Conservation (phyloP, 495 filamentous ascomycete species). For the Talaromyces nanjingensis region DNA sequence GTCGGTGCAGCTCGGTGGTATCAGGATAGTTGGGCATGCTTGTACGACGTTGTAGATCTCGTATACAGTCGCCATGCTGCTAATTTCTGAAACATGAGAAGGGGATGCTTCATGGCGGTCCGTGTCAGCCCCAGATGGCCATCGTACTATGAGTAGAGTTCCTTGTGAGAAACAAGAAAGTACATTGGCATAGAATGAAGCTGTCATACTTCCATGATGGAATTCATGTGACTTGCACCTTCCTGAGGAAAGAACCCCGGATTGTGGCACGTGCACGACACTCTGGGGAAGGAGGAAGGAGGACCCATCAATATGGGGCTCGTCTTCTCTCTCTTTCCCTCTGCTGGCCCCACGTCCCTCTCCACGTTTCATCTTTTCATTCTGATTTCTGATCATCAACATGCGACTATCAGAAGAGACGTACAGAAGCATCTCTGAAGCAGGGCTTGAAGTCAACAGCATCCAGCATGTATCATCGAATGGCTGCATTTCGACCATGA, state of each 20-base stretch:
- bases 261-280: conserved; percentile 2
- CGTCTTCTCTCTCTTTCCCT: neutral
- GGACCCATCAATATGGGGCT: neutral
- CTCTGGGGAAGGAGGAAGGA: neutral
- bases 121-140: neutral
- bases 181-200: neutral
- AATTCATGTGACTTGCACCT: neutral
- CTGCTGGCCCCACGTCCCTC: neutral
- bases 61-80: neutral
- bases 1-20: neutral
- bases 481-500: neutral
- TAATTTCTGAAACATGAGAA: neutral
- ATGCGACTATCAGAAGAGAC: neutral
- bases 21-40: too few species aligned
- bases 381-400: neutral
- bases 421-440: neutral
- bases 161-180: neutral
- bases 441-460: neutral
- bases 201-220: neutral
- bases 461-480: neutral
- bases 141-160: neutral
- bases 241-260: neutral
- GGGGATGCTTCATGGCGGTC: neutral
- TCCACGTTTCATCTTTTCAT: neutral
- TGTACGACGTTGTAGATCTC: too few species aligned